These are phyloP conservation scores for Pouteria glomerata DNA, from an alignment of 148 eudicot genomes.

Conservation along the genomic window DNA sequence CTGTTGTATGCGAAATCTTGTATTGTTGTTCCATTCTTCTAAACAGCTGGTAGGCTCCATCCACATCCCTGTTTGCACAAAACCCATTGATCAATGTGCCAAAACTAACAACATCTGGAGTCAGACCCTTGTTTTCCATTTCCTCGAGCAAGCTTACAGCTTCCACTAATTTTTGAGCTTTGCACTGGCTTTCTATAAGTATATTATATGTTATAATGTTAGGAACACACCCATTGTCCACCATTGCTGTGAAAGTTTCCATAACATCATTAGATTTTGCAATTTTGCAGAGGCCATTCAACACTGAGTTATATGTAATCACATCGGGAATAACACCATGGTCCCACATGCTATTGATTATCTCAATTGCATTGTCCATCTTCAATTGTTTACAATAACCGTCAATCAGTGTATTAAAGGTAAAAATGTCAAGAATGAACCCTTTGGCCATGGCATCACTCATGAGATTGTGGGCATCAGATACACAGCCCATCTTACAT, in stretches of 20 bases:
- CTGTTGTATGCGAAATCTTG: slow-evolving; percentile 50
- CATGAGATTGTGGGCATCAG: slow-evolving; percentile 67
- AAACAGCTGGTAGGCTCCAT: slow-evolving; percentile 59
- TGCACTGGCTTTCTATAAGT: slow-evolving; percentile 77
- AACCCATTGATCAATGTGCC: slow-evolving; percentile 78
- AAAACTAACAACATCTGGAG: slow-evolving; percentile 67
- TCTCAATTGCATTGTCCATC: slow-evolving; percentile 64
- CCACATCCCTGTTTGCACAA: slow-evolving; percentile 61
- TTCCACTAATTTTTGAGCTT: slow-evolving; percentile 46
- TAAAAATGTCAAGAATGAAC: slow-evolving; percentile 75
- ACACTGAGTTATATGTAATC: slow-evolving; percentile 75
- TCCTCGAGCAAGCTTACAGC: slow-evolving; percentile 60
- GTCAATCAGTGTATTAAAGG: slow-evolving; percentile 85
- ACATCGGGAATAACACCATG: slow-evolving; percentile 72
- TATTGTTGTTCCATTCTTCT: slow-evolving; percentile 43
- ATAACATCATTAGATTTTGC: slow-evolving; percentile 54
- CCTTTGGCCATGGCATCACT: slow-evolving; percentile 76
- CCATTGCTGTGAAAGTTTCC: slow-evolving; percentile 77
- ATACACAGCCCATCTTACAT: slow-evolving; percentile 85
- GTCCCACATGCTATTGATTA: slow-evolving; percentile 69
- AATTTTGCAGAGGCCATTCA: slow-evolving; percentile 87
- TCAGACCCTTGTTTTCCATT: slow-evolving; percentile 52
- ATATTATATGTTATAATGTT: slow-evolving; percentile 70
- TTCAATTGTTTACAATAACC: slow-evolving; percentile 84
- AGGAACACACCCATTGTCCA: slow-evolving; percentile 71